phyloP scores from a whole-genome alignment of 2,329 filamentous ascomycete genomes.

The Hymenoscyphus scutula region DNA sequence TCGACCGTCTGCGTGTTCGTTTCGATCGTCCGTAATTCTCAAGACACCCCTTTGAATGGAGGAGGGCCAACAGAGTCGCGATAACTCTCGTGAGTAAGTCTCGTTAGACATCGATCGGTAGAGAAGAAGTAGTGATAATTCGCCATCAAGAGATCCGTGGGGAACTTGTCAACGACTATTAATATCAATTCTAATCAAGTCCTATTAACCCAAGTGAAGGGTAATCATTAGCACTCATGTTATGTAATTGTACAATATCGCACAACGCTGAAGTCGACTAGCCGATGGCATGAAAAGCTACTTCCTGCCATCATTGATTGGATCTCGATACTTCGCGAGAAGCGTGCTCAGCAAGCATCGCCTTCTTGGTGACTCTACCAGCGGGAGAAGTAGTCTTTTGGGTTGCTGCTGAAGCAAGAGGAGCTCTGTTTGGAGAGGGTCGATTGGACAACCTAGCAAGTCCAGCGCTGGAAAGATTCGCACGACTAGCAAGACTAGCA shows the following conservation, averaged over 20 bases:
- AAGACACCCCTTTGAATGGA: background rate
- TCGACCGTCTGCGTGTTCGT: background rate
- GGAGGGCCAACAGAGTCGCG: background rate
- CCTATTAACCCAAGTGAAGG: slow-evolving; percentile 28
- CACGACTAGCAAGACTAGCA: slow-evolving; percentile 5
- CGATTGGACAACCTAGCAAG: background rate
- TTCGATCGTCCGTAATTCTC: background rate
- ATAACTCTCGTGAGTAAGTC: slow-evolving; percentile 5
- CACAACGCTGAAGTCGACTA: slow-evolving; percentile 6
- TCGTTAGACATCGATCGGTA: slow-evolving; percentile 2
- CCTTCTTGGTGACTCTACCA: slow-evolving; percentile 27
- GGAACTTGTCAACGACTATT: background rate
- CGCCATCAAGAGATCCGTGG: background rate
- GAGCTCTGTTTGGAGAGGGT: slow-evolving; percentile 4
- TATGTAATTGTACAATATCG: slow-evolving; percentile 14
- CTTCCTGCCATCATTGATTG: slow-evolving; percentile 22
- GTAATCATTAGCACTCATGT: slow-evolving; percentile 28
- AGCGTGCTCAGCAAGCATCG: slow-evolving; percentile 29
- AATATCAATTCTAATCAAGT: slow-evolving; percentile 29
- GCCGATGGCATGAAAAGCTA: slow-evolving; percentile 4
- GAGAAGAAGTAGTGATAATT: slow-evolving; percentile 3
- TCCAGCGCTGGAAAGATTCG: slow-evolving; percentile 11
- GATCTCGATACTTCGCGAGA: slow-evolving; percentile 15
- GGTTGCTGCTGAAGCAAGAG: background rate
- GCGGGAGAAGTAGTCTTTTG: slow-evolving; percentile 15